These are phyloP conservation scores for Nannizziopsis arthrosporioides DNA, from an alignment of 2,329 filamentous ascomycete genomes.

Conservation along the genomic window DNA sequence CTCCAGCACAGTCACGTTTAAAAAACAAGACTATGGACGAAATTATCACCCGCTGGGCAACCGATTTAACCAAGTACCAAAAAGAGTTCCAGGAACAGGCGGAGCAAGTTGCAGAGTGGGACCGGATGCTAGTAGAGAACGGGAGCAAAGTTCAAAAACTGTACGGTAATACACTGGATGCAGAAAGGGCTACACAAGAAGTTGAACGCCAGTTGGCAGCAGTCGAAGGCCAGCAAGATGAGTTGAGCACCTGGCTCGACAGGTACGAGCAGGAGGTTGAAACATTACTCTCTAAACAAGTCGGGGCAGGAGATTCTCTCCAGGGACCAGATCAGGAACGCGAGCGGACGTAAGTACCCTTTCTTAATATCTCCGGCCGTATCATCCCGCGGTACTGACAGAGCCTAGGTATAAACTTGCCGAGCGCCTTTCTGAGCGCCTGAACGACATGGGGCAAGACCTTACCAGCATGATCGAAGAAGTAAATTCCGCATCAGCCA, in stretches of 20 bases:
- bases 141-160: slow-evolving; percentile 89
- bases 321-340: slow-evolving; percentile 89
- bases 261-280: slow-evolving; percentile 88
- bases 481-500: slow-evolving; percentile 86
- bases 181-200: slow-evolving; percentile 82
- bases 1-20: slow-evolving; percentile 68
- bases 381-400: background rate
- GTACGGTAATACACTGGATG: slow-evolving; percentile 83
- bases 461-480: slow-evolving; percentile 95
- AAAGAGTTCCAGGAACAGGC: slow-evolving; percentile 93
- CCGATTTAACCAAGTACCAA: slow-evolving; percentile 88
- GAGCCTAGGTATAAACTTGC: slow-evolving; percentile 63
- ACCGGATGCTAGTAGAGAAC: slow-evolving; percentile 83
- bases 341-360: slow-evolving; percentile 61
- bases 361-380: background rate
- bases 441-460: slow-evolving; percentile 90
- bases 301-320: slow-evolving; percentile 62
- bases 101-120: slow-evolving; percentile 77
- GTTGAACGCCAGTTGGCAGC: slow-evolving; percentile 82
- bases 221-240: slow-evolving; percentile 86
- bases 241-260: slow-evolving; percentile 77
- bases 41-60: slow-evolving; percentile 93
- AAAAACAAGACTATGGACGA: slow-evolving; percentile 99
- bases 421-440: slow-evolving; percentile 77
- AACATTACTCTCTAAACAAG: slow-evolving; percentile 68